A percentile compares a stretch with the other conserved stretches of the same genome.
Conservation (phyloP, 2,329 filamentous ascomycete species). For the Paecilomyces fulvus region DNA sequence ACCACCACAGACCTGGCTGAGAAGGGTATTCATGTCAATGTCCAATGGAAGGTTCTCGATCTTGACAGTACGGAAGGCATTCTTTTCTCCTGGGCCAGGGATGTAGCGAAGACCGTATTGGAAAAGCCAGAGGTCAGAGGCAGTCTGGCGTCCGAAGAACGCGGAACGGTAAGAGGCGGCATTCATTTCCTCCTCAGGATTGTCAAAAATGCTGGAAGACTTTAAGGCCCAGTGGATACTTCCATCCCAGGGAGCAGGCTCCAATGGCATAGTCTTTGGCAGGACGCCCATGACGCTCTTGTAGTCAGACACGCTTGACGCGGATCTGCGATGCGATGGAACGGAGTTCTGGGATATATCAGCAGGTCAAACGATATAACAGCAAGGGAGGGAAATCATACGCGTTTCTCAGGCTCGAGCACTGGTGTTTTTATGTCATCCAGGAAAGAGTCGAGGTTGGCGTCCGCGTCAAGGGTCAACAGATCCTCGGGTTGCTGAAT, state of each 20-base stretch:
- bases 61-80: slow-evolving; percentile 22
- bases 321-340: neutral
- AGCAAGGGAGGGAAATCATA: neutral
- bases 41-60: slow-evolving; percentile 18
- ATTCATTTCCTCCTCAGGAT: neutral
- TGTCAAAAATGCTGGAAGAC: neutral
- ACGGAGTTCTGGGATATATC: neutral
- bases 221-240: neutral
- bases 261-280: neutral
- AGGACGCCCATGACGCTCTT: neutral
- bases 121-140: slow-evolving; percentile 14
- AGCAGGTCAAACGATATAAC: neutral
- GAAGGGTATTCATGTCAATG: slow-evolving; percentile 15
- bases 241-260: neutral
- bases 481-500: neutral
- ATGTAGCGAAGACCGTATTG: slow-evolving; percentile 25
- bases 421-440: neutral
- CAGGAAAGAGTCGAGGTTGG: neutral
- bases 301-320: neutral
- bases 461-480: neutral
- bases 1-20: slow-evolving; percentile 16
- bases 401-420: neutral
- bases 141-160: neutral
- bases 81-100: slow-evolving; percentile 11
- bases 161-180: neutral